Evolutionary conservation across 129 eudicot genomes (phyloP).

Genomic region (Arctium lappa): DNA sequence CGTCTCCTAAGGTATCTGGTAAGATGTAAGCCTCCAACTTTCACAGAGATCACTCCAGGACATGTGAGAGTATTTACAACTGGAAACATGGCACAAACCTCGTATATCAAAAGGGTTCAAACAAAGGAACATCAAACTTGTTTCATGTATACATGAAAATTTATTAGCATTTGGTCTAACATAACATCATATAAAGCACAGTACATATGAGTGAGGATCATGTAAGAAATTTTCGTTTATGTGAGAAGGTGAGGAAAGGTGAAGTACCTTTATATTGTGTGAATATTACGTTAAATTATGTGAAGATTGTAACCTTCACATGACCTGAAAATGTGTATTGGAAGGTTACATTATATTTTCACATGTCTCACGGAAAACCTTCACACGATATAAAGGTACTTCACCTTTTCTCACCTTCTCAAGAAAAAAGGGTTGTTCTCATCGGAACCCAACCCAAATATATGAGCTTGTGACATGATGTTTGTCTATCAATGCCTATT

Average conservation of each 20-base stretch:
- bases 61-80: conserved; percentile 35
- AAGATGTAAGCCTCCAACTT: conserved; percentile 10
- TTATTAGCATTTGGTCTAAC: neutral
- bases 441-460: neutral
- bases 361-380: too few species aligned
- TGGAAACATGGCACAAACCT: conserved; percentile 15
- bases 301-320: too few species aligned
- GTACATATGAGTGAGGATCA: neutral
- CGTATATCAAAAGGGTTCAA: neutral
- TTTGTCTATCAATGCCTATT: neutral
- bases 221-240: neutral
- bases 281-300: too few species aligned
- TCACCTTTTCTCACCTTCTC: too few species aligned
- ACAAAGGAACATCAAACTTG: neutral
- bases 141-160: neutral
- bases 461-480: too few species aligned
- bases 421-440: neutral
- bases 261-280: neutral
- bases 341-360: too few species aligned
- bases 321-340: too few species aligned
- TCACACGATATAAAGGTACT: too few species aligned
- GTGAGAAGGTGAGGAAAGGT: neutral
- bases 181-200: neutral
- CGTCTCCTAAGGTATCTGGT: conserved; percentile 27
- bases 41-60: conserved; percentile 54